Conservation (phyloP, 768 basidiomycete genomes). For the Dendrothele bispora region DNA sequence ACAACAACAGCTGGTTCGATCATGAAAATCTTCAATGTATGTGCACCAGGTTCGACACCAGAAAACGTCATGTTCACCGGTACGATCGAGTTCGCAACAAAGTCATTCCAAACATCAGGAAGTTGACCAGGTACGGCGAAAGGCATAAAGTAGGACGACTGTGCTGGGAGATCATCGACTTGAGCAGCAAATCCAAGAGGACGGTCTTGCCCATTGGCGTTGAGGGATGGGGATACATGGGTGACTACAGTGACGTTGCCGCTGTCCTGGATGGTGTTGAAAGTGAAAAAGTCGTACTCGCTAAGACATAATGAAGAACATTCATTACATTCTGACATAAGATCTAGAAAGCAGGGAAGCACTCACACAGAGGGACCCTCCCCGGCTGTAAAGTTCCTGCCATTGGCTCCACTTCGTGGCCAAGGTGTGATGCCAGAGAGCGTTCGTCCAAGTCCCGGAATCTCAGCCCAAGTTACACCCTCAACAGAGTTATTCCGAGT, state of each 20-base stretch:
- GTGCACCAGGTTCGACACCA: slow-evolving; percentile 47
- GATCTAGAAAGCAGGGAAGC: not conserved
- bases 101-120: slow-evolving; percentile 54
- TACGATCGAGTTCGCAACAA: slow-evolving; percentile 54
- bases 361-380: slow-evolving; percentile 59
- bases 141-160: slow-evolving; percentile 50
- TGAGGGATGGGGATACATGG: slow-evolving; percentile 52
- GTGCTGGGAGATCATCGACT: slow-evolving; percentile 43
- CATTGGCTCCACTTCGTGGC: slow-evolving; percentile 48
- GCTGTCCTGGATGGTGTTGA: slow-evolving; percentile 49
- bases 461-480: slow-evolving; percentile 56
- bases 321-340: not conserved
- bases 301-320: slow-evolving; percentile 31
- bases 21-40: slow-evolving; percentile 62
- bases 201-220: slow-evolving; percentile 46
- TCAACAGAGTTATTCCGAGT: slow-evolving; percentile 45
- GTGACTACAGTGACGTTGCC: slow-evolving; percentile 51
- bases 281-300: slow-evolving; percentile 66
- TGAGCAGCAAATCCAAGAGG: slow-evolving; percentile 54
- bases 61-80: slow-evolving; percentile 37
- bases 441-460: slow-evolving; percentile 62
- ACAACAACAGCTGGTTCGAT: slow-evolving; percentile 61
- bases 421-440: slow-evolving; percentile 61
- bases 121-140: slow-evolving; percentile 41
- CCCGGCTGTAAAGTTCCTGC: slow-evolving; percentile 58